Conservation (phyloP, 2,329 filamentous ascomycete species). For the Cladosporium sp. region DNA sequence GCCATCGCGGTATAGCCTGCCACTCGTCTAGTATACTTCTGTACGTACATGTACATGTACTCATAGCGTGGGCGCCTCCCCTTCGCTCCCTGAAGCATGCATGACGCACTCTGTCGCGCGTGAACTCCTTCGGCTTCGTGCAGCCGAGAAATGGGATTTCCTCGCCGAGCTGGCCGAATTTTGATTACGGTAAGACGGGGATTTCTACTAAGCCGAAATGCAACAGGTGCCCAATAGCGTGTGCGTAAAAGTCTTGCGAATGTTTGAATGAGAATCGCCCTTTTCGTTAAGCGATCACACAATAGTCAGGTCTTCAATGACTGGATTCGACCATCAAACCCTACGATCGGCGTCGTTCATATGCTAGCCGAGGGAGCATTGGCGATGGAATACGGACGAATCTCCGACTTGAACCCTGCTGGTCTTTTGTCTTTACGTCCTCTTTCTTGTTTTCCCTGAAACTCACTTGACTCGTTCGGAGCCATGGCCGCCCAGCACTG, state of each 20-base stretch:
- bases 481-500: background rate
- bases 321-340: background rate
- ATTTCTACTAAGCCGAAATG: too few species aligned
- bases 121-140: conserved; percentile 6
- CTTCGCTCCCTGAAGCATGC: background rate
- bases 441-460: background rate
- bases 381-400: background rate
- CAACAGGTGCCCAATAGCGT: too few species aligned
- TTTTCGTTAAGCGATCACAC: too few species aligned
- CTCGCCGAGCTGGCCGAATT: background rate
- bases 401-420: background rate
- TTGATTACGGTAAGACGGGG: too few species aligned
- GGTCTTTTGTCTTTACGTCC: background rate
- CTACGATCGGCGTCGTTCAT: background rate
- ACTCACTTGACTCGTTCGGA: background rate
- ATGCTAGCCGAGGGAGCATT: background rate
- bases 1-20: background rate
- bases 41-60: background rate
- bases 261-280: too few species aligned
- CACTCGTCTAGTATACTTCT: background rate
- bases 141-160: background rate
- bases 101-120: background rate
- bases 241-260: too few species aligned
- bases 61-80: background rate
- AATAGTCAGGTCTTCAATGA: too few species aligned